phyloP scores from a whole-genome alignment of 2,329 filamentous ascomycete genomes.

The Fusarium tuaranense region DNA sequence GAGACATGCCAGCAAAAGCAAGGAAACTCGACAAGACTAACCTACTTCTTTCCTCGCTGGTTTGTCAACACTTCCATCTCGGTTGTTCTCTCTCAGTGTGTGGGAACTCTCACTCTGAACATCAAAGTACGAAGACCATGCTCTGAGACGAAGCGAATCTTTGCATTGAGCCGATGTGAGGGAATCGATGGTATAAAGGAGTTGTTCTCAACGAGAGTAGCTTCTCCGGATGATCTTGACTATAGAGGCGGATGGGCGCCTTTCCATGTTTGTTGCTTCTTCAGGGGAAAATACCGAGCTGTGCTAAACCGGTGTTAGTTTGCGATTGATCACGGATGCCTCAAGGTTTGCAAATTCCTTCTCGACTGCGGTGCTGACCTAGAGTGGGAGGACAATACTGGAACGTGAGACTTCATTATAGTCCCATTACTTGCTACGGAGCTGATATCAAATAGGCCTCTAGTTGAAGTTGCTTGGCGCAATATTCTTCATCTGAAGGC shows the following conservation, averaged over 20 bases:
- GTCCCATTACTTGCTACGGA: background rate
- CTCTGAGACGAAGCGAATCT: background rate
- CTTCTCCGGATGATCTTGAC: background rate
- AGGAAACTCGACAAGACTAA: background rate
- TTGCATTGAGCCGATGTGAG: background rate
- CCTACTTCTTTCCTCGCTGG: background rate
- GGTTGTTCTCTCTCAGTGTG: background rate
- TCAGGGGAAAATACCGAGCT: background rate
- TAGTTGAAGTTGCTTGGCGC: background rate
- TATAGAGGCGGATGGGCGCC: background rate
- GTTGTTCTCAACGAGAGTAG: background rate
- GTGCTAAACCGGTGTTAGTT: background rate
- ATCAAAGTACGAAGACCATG: background rate
- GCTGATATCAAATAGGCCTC: background rate
- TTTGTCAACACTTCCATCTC: background rate
- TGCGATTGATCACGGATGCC: background rate
- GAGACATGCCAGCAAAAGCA: background rate
- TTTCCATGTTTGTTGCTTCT: background rate
- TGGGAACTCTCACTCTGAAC: background rate
- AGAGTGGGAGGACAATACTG: background rate
- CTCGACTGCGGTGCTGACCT: background rate
- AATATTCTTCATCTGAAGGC: background rate
- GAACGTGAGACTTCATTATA: background rate
- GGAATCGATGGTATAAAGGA: background rate
- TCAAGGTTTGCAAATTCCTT: background rate